Evolutionary conservation across 345 rosid species (phyloP), one percentile per base, ranked within the genome.

Genomic region (Salix suchowensis): DNA sequence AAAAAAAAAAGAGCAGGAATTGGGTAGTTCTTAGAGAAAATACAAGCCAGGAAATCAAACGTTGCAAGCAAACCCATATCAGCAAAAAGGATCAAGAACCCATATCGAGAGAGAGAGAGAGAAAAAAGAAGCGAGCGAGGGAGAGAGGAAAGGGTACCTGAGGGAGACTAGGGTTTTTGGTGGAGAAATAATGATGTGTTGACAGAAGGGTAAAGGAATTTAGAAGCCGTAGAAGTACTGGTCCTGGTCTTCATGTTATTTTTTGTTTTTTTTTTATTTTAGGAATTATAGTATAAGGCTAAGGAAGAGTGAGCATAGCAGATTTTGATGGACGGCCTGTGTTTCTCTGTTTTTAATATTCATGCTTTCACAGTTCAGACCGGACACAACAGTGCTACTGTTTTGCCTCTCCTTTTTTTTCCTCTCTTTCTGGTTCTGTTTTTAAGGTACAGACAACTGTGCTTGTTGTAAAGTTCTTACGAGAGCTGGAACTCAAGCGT

Each of bases 361-460:
- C 15, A 2, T 3, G 24, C 24, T 68, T 68, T 19, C 39, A 12
- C 5, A 3, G 18, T 36, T 34, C 37, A 8, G 64, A 46, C 70
- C 71, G 23, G 67, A 67, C 6, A 52, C 37, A 7, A 2, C 64
- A 58, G 28, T 10, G 10, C 67, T 26, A 5, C 75, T 36, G 61
- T 37, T 42, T 73, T 23, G 37, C 26, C 65, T 50, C 5, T 58
- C 9, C 9, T 61, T 28, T 58, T 10, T 10, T 2, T 10, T 24
- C 10, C 5, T 69, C 14, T 19, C 5, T 13, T 50, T 15, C 19
- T 52, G 65, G 26, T 65, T 46, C 6, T 39, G 2, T 13, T 36
- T 23, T 70, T 62, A 61, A 52, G 73, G 62, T 64, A 71, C 80
- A 71, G 80, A 77, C 75, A 50, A 23, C 66, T 21, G 71, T 52